Conservation (phyloP, 768 basidiomycete species). For the Gloeopeniophorella convolvens region DNA sequence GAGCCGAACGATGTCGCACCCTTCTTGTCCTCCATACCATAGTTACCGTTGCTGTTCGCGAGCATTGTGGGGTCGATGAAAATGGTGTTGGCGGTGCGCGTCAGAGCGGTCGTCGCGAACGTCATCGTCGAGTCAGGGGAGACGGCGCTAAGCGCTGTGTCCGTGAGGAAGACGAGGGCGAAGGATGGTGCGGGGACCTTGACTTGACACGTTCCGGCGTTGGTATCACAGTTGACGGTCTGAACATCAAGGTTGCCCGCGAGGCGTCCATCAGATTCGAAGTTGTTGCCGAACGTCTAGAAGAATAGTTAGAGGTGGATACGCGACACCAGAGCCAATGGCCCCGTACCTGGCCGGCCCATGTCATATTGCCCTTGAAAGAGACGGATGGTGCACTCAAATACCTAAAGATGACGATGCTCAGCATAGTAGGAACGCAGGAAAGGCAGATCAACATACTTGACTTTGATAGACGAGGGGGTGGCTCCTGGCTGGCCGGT, state of each 20-base stretch:
- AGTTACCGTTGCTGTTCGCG: slow-evolving; percentile 59
- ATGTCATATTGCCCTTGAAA: slow-evolving; percentile 60
- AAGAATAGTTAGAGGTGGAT: neutral
- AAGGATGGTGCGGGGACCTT: slow-evolving; percentile 65
- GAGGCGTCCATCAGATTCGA: slow-evolving; percentile 63
- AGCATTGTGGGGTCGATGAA: slow-evolving; percentile 49
- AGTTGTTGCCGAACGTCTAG: slow-evolving; percentile 55
- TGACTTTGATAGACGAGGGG: slow-evolving; percentile 46
- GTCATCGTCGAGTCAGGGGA: slow-evolving; percentile 38
- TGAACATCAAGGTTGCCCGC: slow-evolving; percentile 47
- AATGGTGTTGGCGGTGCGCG: slow-evolving; percentile 47
- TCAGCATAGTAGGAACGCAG: neutral
- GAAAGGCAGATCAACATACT: slow-evolving; percentile 32
- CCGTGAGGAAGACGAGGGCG: slow-evolving; percentile 66
- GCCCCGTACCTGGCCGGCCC: slow-evolving; percentile 62
- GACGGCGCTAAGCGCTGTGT: slow-evolving; percentile 33
- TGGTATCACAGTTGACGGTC: slow-evolving; percentile 53
- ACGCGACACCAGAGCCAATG: neutral
- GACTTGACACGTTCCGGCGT: slow-evolving; percentile 48
- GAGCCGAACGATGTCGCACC: slow-evolving; percentile 30
- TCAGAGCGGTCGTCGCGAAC: slow-evolving; percentile 45
- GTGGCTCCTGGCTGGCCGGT: slow-evolving; percentile 33
- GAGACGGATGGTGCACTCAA: slow-evolving; percentile 49
- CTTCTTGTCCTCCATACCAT: slow-evolving; percentile 27
- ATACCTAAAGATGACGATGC: slow-evolving; percentile 35